Base-by-base conservation (phyloP, 164 flowering plant species). In the Chimonanthus praecox region DNA sequence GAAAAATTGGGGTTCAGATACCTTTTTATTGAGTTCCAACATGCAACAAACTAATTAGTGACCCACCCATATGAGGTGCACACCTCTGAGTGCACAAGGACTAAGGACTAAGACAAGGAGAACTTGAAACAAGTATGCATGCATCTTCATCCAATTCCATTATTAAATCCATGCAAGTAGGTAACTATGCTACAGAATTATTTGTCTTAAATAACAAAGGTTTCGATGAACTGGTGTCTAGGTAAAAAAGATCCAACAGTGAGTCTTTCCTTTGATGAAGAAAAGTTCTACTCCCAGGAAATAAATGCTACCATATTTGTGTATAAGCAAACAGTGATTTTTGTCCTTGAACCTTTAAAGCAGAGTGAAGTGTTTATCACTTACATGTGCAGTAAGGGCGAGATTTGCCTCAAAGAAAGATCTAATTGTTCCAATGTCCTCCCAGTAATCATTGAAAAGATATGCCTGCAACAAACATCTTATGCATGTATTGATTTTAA, bases 331-430 rank as follows among this genome's bases (percentile, higher is more conserved):
- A n/a, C 5, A 54, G 33, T 0, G n/a, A 54, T 54, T 54, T 13
- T 15, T 45, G 43, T 65, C 8, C n/a, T 65, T 65, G 49, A 65
- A 8, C 11, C 47, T 43, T 65, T 43, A 65, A 65, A 65, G 48
- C 15, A 6, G 6, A 10, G 6, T 45, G 9, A 54, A 49, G 20
- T 13, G 64, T 63, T 43, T 4, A 18, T 45, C 77, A 72, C 92
- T 84, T 85, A 95, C 99, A 82, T 92, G 91, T 77, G 81, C 88
- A 44, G 99, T 95, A 21, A 93, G 94, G 74, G 98, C 98, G 16
- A 95, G 96, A 75, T 95, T 95, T 73, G 99, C 98, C 80, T 92
- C 92, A 73, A 92, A 95, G 79, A 95, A 95, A 76, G 99, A 92
- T 84, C 85, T 85, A 72, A 95, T 95, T 49, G 99, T 95, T n/a